Evolutionary conservation across 257 asterid genomes (phyloP), one percentile per base, ranked within the genome.

Genomic region (Salvia rosmarinus): DNA sequence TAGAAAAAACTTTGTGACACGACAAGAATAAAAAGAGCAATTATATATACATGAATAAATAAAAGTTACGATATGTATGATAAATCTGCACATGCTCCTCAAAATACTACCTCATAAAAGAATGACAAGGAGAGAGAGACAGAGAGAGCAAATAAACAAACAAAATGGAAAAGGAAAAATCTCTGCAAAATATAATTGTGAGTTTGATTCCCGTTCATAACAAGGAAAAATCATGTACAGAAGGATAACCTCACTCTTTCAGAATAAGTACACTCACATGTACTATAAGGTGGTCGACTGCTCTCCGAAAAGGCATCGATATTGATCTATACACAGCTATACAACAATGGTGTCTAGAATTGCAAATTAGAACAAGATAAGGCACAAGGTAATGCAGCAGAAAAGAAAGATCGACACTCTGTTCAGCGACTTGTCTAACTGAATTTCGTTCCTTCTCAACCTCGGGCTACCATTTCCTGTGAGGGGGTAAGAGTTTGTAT

Each of bases 381-480:
- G 96, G 86, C 98, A 92, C 56, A 90, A 68, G 23, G 83, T 71
- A 68, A 84, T 70, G 86, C 96, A 87, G 81, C 90, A 88, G 77
- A 83, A 79, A 32, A 92, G 86, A 75, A 92, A 92, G 78, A 85
- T 81, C 49, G 84, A 82, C 40, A 90, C 77, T 77, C 96, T 84
- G 85, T 88, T 77, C 1, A 92, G 93, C 35, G 96, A 88, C 84
- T 84, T 92, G 30, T 87, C 96, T 72, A 82, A 58, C 84, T 86
- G 89, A 77, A 85, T 72, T 68, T 88, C 96, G 55, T 88, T 96
- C 86, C 96, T 88, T 81, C 96, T 85, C 83, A 88, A 65, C 73
- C 96, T 80, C 0, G 92, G 95, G 84, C 85, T 81, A 17, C 86
- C 87, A 13, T 77, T 81, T 69, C 78, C 85, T 0, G 64, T 49